Evolutionary conservation across 2,329 filamentous ascomycete genomes (phyloP).

Genomic region (Talaromyces rugulosus): DNA sequence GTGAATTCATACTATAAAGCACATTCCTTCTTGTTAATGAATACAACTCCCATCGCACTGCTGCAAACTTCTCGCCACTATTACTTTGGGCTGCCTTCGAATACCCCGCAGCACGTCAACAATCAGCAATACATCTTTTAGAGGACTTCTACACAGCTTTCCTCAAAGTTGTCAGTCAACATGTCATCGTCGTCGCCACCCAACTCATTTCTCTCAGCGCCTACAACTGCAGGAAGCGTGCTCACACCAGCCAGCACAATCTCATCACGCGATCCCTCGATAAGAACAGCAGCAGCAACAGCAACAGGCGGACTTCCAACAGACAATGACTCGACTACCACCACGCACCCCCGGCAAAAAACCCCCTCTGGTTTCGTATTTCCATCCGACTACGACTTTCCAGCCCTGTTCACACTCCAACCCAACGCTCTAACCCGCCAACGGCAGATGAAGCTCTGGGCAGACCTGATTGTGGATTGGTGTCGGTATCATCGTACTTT

Average conservation of each 20-base stretch:
- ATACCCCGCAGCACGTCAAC: not conserved
- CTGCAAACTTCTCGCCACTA: not conserved
- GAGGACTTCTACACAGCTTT: not conserved
- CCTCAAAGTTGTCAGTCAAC: not conserved
- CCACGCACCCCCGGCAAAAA: slow-evolving; percentile 5
- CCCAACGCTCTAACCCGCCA: slow-evolving; percentile 42
- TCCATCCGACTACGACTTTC: slow-evolving; percentile 43
- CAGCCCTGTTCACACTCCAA: slow-evolving; percentile 52
- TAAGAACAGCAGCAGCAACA: not conserved
- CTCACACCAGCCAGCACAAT: slow-evolving; percentile 12
- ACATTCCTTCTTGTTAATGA: not conserved
- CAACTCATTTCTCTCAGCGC: slow-evolving; percentile 10
- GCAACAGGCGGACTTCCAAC: not conserved
- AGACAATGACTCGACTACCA: slow-evolving; percentile 2
- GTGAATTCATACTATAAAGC: not conserved
- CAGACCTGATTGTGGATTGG: slow-evolving; percentile 78
- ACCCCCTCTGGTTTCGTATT: slow-evolving; percentile 31
- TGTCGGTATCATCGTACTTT: slow-evolving; percentile 73
- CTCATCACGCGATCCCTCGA: slow-evolving; percentile 10
- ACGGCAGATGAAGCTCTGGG: slow-evolving; percentile 72
- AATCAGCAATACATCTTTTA: not conserved
- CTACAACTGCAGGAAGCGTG: slow-evolving; percentile 11
- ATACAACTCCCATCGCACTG: not conserved
- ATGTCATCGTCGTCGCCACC: slow-evolving; percentile 8
- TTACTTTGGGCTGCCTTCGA: not conserved